Evolutionary conservation across 2,329 filamentous ascomycete species (phyloP).

Genomic region (Aaosphaeria pasadenensis): DNA sequence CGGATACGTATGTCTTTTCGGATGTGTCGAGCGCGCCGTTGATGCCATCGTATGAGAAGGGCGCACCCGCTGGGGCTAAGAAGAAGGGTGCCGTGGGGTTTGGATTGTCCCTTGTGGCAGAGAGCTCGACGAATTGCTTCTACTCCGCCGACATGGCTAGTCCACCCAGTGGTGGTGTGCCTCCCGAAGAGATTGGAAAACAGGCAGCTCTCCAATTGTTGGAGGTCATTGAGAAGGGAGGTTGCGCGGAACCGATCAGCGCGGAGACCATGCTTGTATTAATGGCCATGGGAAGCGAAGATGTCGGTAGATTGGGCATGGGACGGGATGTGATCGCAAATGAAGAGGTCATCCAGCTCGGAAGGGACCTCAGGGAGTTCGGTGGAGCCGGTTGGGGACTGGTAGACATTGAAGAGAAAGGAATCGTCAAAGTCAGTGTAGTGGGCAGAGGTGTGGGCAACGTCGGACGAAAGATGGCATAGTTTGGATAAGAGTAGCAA

Average conservation of each 20-base stretch:
- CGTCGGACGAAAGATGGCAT: slow-evolving; percentile 23
- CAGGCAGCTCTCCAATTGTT: slow-evolving; percentile 85
- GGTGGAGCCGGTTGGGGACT: slow-evolving; percentile 90
- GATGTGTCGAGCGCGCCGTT: slow-evolving; percentile 61
- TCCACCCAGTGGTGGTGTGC: slow-evolving; percentile 73
- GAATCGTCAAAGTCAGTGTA: slow-evolving; percentile 74
- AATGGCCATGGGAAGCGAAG: slow-evolving; percentile 98
- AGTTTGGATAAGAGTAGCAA: not conserved
- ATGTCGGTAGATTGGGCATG: slow-evolving; percentile 82
- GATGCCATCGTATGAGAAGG: slow-evolving; percentile 68
- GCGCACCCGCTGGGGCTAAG: slow-evolving; percentile 47
- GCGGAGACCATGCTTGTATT: slow-evolving; percentile 74
- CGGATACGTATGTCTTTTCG: slow-evolving; percentile 86
- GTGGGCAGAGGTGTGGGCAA: slow-evolving; percentile 76
- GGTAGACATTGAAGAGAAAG: slow-evolving; percentile 56
- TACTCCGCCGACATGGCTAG: slow-evolving; percentile 81
- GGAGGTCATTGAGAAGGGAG: slow-evolving; percentile 77
- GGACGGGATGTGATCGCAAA: slow-evolving; percentile 78
- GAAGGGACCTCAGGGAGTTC: slow-evolving; percentile 82
- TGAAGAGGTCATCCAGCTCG: slow-evolving; percentile 75
- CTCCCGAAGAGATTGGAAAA: slow-evolving; percentile 88
- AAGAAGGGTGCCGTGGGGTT: slow-evolving; percentile 79
- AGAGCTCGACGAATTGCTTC: slow-evolving; percentile 80
- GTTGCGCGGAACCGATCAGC: slow-evolving; percentile 72
- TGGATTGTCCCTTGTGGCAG: slow-evolving; percentile 84